These are phyloP conservation scores for Sporothrix curviconia DNA, from an alignment of 2,329 filamentous ascomycete genomes.

Conservation along the genomic window DNA sequence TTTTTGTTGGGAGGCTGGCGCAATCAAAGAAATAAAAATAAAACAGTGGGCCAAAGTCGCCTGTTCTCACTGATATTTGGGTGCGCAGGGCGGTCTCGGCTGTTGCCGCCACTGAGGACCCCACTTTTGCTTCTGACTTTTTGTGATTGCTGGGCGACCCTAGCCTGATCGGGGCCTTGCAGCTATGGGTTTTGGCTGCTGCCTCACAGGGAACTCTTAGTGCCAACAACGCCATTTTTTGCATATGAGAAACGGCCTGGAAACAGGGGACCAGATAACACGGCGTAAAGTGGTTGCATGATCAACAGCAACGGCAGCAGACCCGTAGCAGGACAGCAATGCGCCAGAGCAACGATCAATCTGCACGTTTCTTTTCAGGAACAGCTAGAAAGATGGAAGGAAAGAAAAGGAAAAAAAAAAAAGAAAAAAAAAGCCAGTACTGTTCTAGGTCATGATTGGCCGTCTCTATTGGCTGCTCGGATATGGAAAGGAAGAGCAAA, in stretches of 20 bases:
- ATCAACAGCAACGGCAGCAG: neutral
- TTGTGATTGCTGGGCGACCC: slow-evolving; percentile 1
- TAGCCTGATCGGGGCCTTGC: neutral
- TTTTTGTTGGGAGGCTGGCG: slow-evolving; percentile 8
- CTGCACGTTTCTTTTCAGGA: neutral
- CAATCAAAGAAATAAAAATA: neutral
- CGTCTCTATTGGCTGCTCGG: no score
- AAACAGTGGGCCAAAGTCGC: neutral
- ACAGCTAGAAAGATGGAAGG: neutral
- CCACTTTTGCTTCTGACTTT: neutral
- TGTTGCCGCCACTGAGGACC: neutral
- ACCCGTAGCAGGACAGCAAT: neutral
- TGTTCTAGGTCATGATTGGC: no score
- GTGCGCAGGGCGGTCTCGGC: slow-evolving; percentile 7
- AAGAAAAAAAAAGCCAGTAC: neutral
- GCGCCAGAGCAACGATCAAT: neutral
- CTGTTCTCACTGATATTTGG: neutral
- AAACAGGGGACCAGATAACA: neutral
- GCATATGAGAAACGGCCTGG: neutral
- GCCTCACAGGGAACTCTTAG: neutral
- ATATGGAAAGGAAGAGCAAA: no score
- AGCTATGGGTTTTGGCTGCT: neutral
- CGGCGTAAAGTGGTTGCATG: slow-evolving; percentile 4
- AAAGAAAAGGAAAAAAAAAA: neutral
- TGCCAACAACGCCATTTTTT: neutral